Base-by-base conservation (phyloP, 805 yeast species). In the Ogataea degrootiae region DNA sequence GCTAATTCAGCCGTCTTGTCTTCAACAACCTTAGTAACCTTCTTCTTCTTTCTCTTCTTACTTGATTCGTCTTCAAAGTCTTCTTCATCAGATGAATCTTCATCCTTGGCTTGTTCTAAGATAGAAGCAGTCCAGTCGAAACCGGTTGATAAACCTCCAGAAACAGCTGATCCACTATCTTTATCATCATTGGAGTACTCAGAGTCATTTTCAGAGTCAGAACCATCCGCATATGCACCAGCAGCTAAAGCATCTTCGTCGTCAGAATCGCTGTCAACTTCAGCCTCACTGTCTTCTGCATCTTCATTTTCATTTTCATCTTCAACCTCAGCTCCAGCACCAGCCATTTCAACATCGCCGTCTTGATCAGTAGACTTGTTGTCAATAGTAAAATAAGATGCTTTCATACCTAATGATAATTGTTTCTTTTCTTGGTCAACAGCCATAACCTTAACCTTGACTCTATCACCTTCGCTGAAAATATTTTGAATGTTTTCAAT, bases 71-170 rank as follows among this genome's bases (percentile, higher is more conserved):
- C 73, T 63, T 58, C 77, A 42, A 76, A 82, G 11, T 79, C 80
- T 14, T 77, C 86, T 15, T 75, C 77, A 6, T 79, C 78, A 2
- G 76, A 74, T 3, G 73, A 76, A 22, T 71, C 77, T 3, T 69
- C 74, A 17, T 74, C 82, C 49, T 79, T 82, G 17, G 85, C 87
- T 68, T 87, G 95, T 57, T 87, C 96, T 52, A 90, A 73, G 55
- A 88, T 82, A 37, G 87, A 83, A 2, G 96, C 96, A 41, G 96
- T 85, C 99, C 99, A 94, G 66, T 94, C 97, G 59, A 94, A 94
- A 3, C 95, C 95, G 37, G 95, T 84, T 17, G 90, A 81, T 48
- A 94, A 74, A 7, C 96, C 96, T 37, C 67, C 71, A 5, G 49
- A 16, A 57, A 69, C 34, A 56, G 64, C 65, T 8, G 44, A 61